Evolutionary conservation across 306 rosid genomes (phyloP).

Genomic region (Elaeagnus macrophylla): DNA sequence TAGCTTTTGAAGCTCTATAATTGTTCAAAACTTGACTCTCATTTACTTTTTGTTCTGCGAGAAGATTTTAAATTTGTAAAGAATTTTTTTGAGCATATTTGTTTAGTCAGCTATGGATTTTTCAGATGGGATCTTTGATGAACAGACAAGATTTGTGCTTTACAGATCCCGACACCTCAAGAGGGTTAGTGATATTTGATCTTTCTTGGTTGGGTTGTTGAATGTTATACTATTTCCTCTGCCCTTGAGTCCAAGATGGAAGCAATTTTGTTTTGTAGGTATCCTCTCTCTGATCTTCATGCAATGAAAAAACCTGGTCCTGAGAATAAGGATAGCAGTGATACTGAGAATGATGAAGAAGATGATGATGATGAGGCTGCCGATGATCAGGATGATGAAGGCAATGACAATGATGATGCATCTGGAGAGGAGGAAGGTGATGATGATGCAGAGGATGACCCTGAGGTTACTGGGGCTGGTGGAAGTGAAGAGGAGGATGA

Average conservation of each 20-base stretch:
- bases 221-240: not conserved
- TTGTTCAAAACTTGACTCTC: too few species aligned
- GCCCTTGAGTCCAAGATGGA: not conserved
- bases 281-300: slow-evolving; percentile 30
- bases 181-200: slow-evolving; percentile 15
- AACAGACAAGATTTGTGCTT: slow-evolving; percentile 7
- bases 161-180: slow-evolving; percentile 9
- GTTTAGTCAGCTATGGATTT: slow-evolving; percentile 1
- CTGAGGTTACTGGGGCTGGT: slow-evolving; percentile 46
- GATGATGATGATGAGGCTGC: slow-evolving; percentile 24
- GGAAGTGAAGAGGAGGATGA: slow-evolving; percentile 44
- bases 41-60: too few species aligned
- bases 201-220: not conserved
- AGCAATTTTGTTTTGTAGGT: slow-evolving; percentile 27
- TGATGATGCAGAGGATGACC: slow-evolving; percentile 44
- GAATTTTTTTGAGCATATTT: not conserved
- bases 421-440: slow-evolving; percentile 44
- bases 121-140: slow-evolving; percentile 18
- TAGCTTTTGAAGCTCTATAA: too few species aligned
- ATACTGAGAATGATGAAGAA: slow-evolving; percentile 41
- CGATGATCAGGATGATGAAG: slow-evolving; percentile 36
- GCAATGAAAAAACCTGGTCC: slow-evolving; percentile 22
- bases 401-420: slow-evolving; percentile 31
- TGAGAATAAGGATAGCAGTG: slow-evolving; percentile 43
- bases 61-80: too few species aligned